phyloP scores from a whole-genome alignment of 768 basidiomycete genomes.

The Boletus rex-veris region DNA sequence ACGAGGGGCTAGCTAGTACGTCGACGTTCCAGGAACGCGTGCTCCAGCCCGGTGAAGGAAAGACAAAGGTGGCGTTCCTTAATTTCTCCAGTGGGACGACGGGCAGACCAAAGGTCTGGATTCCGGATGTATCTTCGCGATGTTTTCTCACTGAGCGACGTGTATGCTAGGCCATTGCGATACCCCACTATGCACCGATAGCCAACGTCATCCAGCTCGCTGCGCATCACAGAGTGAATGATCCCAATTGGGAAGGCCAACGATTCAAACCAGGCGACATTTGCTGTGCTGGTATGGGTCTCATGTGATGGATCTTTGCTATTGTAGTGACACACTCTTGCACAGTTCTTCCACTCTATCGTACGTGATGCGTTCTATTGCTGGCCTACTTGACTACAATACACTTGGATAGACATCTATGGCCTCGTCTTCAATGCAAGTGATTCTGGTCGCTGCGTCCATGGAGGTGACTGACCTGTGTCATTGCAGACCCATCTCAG shows the following conservation, averaged over 20 bases:
- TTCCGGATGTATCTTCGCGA: background rate
- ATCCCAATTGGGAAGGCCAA: conserved; percentile 43
- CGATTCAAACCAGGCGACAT: conserved; percentile 61
- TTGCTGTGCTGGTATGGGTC: conserved; percentile 50
- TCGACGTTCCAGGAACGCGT: conserved; percentile 46
- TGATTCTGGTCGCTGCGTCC: background rate
- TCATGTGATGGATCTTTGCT: background rate
- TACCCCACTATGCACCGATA: conserved; percentile 56
- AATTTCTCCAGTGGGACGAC: conserved; percentile 78
- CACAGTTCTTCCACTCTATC: conserved; percentile 60
- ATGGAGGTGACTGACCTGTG: conserved; percentile 12
- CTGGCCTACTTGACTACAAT: background rate
- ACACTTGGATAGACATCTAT: conserved; percentile 51
- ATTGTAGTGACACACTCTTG: background rate
- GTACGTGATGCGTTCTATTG: conserved; percentile 34
- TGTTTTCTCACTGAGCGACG: background rate
- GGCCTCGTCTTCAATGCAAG: conserved; percentile 58
- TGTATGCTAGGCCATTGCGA: conserved; percentile 49
- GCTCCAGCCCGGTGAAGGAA: conserved; percentile 57
- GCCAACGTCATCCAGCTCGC: conserved; percentile 62
- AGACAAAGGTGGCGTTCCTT: conserved; percentile 65
- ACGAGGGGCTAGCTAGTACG: conserved; percentile 41
- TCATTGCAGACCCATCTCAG: conserved; percentile 49
- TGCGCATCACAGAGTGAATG: conserved; percentile 47
- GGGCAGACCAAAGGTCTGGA: conserved; percentile 63